Base-by-base conservation (phyloP, 208 protist genomes). In the Leishmania tarentolae region DNA sequence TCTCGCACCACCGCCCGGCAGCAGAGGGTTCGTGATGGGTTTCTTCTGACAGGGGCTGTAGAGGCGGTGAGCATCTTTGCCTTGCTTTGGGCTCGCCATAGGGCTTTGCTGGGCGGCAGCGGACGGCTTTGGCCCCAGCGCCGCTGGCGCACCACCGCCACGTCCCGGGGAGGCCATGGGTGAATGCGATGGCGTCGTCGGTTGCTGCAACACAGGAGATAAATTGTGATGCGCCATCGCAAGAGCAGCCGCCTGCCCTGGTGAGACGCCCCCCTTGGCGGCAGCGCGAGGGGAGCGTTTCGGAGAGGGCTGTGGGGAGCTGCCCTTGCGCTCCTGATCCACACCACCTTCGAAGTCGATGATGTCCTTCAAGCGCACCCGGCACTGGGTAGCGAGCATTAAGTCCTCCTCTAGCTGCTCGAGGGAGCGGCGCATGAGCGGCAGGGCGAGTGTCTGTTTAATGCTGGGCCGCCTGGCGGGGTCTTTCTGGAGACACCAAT, bases 381-480 rank as follows among this genome's bases (percentile, higher is more conserved):
- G 90, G 81, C 93, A 96, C 81, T 98, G 91, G 1, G 94, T 98
- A 42, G 94, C 94, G 37, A 98, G 91, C 93, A 98, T 95, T 56
- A 98, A 87, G 75, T 96, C 93, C 82, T 95, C 88, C 84, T 98
- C 93, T 42, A 98, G 85, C 70, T 90, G 88, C 83, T 96, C 93
- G 50, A 98, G 83, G 2, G 93, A 89, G 24, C 85, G 84, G 13
- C 90, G 92, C 79, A 98, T 87, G 52, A 96, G 80, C 35, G 93
- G 88, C 52, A 94, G 87, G 5, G 87, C 78, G 37, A 98, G 86
- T 28, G 86, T 81, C 80, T 96, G 92, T 75, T 91, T 93, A 76
- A 98, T 97, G 83, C 89, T 96, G 2, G 95, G 95, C 31, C 95
- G 90, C 76, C 81, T 84, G 42, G 84, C 57, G 13, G 92, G 92